Percentiles rank a stretch among this genome's conserved stretches.
Evolutionary conservation across 371 early-diverging fungal genomes (phyloP).

Genomic region (Blyttiomyces sp.): DNA sequence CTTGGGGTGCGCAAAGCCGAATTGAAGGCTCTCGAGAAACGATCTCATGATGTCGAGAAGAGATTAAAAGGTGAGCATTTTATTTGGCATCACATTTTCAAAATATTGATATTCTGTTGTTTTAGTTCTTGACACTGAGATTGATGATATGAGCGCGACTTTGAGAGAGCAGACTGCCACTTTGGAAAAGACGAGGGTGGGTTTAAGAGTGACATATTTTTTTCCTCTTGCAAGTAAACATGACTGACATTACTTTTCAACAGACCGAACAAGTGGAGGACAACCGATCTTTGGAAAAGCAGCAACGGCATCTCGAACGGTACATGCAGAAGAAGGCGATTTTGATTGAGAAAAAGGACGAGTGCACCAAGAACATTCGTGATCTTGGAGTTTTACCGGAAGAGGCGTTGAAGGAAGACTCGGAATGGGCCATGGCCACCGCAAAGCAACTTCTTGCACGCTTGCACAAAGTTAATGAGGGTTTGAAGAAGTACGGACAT

Average conservation of each 20-base stretch:
- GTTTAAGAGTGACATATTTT: no score
- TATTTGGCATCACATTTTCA: not conserved
- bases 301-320: constrained; percentile 69
- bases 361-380: constrained; percentile 80
- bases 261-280: constrained; percentile 51
- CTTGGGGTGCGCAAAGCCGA: constrained; percentile 12
- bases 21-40: constrained; percentile 7
- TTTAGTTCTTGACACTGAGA: constrained; percentile 51
- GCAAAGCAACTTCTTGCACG: constrained; percentile 55
- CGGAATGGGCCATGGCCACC: not conserved
- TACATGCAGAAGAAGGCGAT: constrained; percentile 74
- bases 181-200: constrained; percentile 59
- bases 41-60: not conserved
- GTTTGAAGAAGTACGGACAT: constrained; percentile 81
- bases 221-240: no score
- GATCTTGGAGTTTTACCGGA: constrained; percentile 96
- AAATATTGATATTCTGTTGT: not conserved
- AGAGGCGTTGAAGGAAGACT: constrained; percentile 47
- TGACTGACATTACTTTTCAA: no score
- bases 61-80: constrained; percentile 19
- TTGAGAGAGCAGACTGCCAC: constrained; percentile 37
- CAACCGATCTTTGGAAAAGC: constrained; percentile 35
- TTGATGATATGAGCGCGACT: constrained; percentile 39
- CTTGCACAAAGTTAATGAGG: constrained; percentile 81
- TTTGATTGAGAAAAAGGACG: constrained; percentile 80